Evolutionary conservation across 805 yeast genomes (phyloP).

Genomic region (Wickerhamiella azyma): DNA sequence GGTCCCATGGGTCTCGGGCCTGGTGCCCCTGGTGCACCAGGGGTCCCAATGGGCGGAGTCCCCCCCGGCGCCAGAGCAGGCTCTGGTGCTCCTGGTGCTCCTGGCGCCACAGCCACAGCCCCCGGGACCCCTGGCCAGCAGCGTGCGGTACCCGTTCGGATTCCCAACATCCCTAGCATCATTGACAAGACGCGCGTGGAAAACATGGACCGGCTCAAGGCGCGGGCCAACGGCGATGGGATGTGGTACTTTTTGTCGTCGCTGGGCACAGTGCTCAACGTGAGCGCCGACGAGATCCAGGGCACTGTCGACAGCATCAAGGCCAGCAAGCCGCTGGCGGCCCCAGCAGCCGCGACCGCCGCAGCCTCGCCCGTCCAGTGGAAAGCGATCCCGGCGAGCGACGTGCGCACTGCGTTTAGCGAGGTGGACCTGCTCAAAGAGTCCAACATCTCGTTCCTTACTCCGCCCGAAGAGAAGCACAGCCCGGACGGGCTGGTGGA

Average conservation of each 20-base stretch:
- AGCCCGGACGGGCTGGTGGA: constrained; percentile 2
- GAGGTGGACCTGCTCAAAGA: constrained; percentile 22
- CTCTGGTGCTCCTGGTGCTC: neutral
- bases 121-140: constrained; percentile 6
- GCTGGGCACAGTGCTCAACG: constrained; percentile 25
- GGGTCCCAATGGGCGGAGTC: too few species aligned
- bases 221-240: constrained; percentile 23
- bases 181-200: constrained; percentile 16
- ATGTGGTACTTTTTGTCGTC: constrained; percentile 23
- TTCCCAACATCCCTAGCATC: constrained; percentile 6
- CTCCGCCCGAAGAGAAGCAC: constrained; percentile 19
- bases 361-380: constrained; percentile 1
- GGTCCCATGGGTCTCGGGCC: too few species aligned
- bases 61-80: neutral
- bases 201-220: constrained; percentile 19
- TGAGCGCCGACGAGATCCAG: constrained; percentile 22
- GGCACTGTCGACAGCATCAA: constrained; percentile 8
- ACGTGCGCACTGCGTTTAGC: constrained; percentile 24
- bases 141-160: constrained; percentile 3
- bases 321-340: constrained; percentile 2
- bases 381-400: constrained; percentile 20
- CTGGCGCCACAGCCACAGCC: neutral
- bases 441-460: constrained; percentile 20
- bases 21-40: too few species aligned
- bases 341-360: constrained; percentile 8